Percentiles rank a stretch among this genome's conserved stretches.
Evolutionary conservation across 768 basidiomycete genomes (phyloP).

Genomic region (Hydnomerulius pinastri): DNA sequence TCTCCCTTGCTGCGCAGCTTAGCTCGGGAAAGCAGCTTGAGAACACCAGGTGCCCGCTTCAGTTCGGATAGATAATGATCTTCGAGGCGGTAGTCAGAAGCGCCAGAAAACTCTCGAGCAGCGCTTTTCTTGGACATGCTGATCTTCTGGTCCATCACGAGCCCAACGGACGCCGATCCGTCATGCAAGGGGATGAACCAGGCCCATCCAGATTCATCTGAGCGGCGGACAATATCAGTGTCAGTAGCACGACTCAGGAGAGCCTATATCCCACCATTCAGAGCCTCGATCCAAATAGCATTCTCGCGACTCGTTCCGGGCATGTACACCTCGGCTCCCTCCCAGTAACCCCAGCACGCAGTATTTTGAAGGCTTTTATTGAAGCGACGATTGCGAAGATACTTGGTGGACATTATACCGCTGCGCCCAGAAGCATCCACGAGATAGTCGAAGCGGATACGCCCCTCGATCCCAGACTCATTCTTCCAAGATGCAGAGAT

Average conservation of each 20-base stretch:
- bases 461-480: constrained; percentile 20
- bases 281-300: constrained; percentile 39
- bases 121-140: constrained; percentile 29
- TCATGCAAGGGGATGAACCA: constrained; percentile 59
- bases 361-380: constrained; percentile 35
- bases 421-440: constrained; percentile 38
- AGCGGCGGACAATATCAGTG: constrained; percentile 34
- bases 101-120: background rate
- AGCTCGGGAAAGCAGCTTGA: constrained; percentile 1
- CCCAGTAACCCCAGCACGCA: constrained; percentile 42
- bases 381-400: constrained; percentile 35
- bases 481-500: constrained; percentile 28
- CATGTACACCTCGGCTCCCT: constrained; percentile 28
- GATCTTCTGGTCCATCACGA: constrained; percentile 47
- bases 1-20: constrained; percentile 10
- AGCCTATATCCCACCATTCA: constrained; percentile 22
- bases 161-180: constrained; percentile 51
- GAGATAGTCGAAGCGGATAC: constrained; percentile 37
- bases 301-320: constrained; percentile 34
- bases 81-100: background rate
- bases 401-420: constrained; percentile 40
- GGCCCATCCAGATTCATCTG: constrained; percentile 57
- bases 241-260: constrained; percentile 20
- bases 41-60: background rate
- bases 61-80: constrained; percentile 7